A percentile compares a stretch with the other conserved stretches of the same genome.
These are phyloP conservation scores for Psophocarpus tetragonolobus DNA, from an alignment of 306 rosid genomes.

Conservation along the genomic window DNA sequence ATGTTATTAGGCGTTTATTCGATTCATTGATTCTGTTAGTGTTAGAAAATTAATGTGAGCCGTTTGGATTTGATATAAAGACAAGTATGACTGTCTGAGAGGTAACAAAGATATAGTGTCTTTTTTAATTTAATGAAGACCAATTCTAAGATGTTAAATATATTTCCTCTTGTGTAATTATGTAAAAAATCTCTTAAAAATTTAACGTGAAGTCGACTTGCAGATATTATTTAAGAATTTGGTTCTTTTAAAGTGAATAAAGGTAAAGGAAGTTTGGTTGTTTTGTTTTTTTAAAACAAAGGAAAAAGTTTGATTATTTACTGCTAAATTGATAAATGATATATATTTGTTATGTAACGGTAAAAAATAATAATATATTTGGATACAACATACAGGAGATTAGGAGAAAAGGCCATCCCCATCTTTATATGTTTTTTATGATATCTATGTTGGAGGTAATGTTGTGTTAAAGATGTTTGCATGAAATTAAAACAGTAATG, in stretches of 20 bases:
- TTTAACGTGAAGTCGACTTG: background rate
- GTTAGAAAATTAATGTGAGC: background rate
- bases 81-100: background rate
- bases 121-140: background rate
- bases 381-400: too few species aligned
- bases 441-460: background rate
- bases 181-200: too few species aligned
- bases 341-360: too few species aligned
- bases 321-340: too few species aligned
- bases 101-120: background rate
- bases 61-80: background rate
- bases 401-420: too few species aligned
- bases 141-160: too few species aligned
- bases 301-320: background rate
- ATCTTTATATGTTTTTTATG: background rate
- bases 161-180: too few species aligned
- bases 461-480: background rate
- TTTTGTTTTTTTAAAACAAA: too few species aligned
- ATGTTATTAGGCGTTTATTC: background rate
- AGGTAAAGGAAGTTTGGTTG: too few species aligned
- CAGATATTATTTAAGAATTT: background rate
- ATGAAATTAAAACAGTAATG: background rate
- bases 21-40: background rate
- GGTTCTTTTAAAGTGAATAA: too few species aligned
- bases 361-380: too few species aligned